These are phyloP conservation scores for Escovopsis sp. DNA, from an alignment of 2,329 filamentous ascomycete species.

Conservation along the genomic window DNA sequence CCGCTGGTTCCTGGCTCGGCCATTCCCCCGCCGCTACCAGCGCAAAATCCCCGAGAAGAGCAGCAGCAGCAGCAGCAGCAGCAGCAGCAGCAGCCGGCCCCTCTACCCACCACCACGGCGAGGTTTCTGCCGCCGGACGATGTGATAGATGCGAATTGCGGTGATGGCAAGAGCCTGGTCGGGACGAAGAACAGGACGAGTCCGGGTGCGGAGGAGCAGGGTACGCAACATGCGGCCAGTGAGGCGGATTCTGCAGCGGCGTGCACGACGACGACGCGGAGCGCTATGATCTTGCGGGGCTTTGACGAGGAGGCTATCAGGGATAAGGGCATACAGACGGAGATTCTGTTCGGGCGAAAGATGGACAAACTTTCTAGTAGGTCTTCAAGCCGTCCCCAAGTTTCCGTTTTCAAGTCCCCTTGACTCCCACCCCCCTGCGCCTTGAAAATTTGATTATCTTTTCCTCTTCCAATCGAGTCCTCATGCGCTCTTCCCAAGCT, in stretches of 20 bases:
- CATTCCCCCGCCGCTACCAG: constrained; percentile 2
- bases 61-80: neutral
- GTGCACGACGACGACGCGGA: constrained; percentile 23
- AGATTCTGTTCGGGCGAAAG: constrained; percentile 42
- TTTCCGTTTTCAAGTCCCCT: too few species aligned
- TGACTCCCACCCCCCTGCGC: constrained; percentile 4
- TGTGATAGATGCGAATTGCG: constrained; percentile 1
- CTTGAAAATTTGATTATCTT: neutral
- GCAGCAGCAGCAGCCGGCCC: neutral
- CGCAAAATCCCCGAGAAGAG: too few species aligned
- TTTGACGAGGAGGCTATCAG: constrained; percentile 41
- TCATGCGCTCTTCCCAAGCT: too few species aligned
- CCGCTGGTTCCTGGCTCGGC: constrained; percentile 14
- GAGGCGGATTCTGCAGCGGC: constrained; percentile 1
- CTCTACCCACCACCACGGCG: neutral
- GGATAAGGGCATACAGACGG: constrained; percentile 41
- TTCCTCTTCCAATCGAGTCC: neutral
- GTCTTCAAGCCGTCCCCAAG: too few species aligned
- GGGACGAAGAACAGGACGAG: constrained; percentile 2
- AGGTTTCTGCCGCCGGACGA: constrained; percentile 1
- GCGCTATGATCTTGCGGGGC: constrained; percentile 44
- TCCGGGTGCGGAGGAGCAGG: constrained; percentile 4
- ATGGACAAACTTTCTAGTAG: constrained; percentile 42
- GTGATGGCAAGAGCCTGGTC: neutral
- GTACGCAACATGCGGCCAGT: neutral